Conservation (phyloP, 345 rosid genomes). For the Salix udensis region DNA sequence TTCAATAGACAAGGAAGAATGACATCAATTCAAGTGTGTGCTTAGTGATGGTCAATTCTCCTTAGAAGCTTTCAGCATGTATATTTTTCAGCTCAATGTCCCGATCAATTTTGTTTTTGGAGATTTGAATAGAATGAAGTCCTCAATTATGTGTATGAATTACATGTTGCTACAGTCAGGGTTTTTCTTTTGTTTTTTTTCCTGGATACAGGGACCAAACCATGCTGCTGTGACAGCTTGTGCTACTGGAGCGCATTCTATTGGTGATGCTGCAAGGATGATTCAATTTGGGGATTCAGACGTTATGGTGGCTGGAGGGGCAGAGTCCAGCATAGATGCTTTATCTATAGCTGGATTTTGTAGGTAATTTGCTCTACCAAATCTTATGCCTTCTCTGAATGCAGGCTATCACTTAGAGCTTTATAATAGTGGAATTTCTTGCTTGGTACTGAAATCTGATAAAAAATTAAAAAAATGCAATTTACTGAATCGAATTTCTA, state of each 20-base stretch:
- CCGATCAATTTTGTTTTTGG: not conserved
- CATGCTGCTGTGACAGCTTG: constrained; percentile 99
- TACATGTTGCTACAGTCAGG: constrained; percentile 8
- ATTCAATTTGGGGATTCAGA: constrained; percentile 94
- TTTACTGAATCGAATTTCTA: too few relatives aligned
- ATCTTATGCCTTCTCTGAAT: not conserved
- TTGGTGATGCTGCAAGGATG: constrained; percentile 96
- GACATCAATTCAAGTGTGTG: not conserved
- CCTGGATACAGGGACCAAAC: constrained; percentile 82
- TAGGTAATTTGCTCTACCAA: constrained; percentile 39
- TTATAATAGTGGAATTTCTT: not conserved
- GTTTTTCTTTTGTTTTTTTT: constrained; percentile 15
- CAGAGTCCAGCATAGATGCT: constrained; percentile 96
- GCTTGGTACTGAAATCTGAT: not conserved
- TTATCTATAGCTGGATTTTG: constrained; percentile 94
- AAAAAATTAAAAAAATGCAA: not conserved
- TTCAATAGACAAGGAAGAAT: not conserved
- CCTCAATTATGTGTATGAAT: constrained; percentile 3
- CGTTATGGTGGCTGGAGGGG: constrained; percentile 96
- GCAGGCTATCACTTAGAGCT: not conserved
- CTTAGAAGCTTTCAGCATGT: not conserved
- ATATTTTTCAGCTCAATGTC: constrained; percentile 7
- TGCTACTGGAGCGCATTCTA: constrained; percentile 96
- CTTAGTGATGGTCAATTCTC: not conserved
- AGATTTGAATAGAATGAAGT: not conserved